Conservation (phyloP, 768 basidiomycete genomes). For the Pulveroboletus sp. region DNA sequence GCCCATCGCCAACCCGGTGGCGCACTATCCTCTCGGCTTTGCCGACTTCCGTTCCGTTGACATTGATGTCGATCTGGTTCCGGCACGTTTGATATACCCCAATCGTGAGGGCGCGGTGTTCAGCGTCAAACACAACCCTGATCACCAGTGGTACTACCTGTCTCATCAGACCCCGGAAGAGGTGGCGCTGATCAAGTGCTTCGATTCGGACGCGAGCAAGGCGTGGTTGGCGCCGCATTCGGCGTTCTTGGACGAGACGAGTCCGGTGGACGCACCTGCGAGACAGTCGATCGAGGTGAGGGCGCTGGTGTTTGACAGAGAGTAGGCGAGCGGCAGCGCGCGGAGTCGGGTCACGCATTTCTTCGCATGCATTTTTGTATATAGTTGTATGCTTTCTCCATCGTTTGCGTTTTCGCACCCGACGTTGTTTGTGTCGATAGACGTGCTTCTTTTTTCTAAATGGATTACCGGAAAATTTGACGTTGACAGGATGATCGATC, state of each 20-base stretch:
- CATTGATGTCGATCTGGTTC: conserved; percentile 31
- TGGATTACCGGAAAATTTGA: no score
- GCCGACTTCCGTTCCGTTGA: conserved; percentile 37
- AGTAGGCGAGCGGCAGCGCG: no score
- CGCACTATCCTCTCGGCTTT: conserved; percentile 36
- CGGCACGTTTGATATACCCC: conserved; percentile 32
- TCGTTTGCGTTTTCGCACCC: no score
- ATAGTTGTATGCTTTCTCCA: no score
- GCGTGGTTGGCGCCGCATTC: conserved; percentile 37
- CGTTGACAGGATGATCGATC: no score
- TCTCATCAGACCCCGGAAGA: conserved; percentile 37
- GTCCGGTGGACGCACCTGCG: conserved; percentile 29
- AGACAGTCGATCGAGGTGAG: conserved; percentile 41
- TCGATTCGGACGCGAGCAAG: conserved; percentile 36
- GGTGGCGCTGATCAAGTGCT: conserved; percentile 40
- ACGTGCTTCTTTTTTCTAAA: no score
- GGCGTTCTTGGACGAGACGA: conserved; percentile 35
- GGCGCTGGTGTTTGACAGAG: conserved; percentile 36
- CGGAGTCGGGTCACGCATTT: no score
- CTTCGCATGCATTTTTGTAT: no score
- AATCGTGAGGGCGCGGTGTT: conserved; percentile 20
- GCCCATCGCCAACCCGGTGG: conserved; percentile 34
- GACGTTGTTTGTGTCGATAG: no score
- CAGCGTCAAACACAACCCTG: conserved; percentile 33
- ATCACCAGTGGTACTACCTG: conserved; percentile 38